Evolutionary conservation across 179 eudicot genomes (phyloP), one percentile per base, ranked within the genome.

Genomic region (Beta lomatogona): DNA sequence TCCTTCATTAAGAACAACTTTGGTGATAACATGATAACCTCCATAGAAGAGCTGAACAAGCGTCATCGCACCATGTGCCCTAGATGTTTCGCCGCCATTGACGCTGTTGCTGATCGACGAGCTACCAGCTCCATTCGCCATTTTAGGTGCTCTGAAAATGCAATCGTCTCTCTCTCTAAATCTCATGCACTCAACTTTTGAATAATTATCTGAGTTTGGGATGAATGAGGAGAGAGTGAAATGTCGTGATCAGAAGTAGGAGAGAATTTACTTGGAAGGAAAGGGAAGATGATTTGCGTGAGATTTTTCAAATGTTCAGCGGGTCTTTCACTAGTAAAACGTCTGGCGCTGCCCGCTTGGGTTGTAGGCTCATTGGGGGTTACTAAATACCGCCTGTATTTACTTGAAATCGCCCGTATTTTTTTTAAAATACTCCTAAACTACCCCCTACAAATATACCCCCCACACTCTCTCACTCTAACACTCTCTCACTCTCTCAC

Each of bases 21-120:
- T 94, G 57, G 97, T 94, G 68, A 92, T 88, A 45, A 94, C 97
- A 81, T 92, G 98, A 82, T 92, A 92, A 1, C 98, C 95, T 21
- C 98, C 98, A 80, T 82, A 68, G 57, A 86, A 82, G 13, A 91
- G 68, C 89, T 90, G 93, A 11, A 94, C 95, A 77, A 87, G 41
- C 65, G 86, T 92, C 92, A 92, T 78, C 9, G 93, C 95, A 8
- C 78, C 83, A 59, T 94, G 95, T 16, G 98, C 98, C 76, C 82
- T 89, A 88, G 86, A 80, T 15, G 71, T 83, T 0, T 92, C 93
- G 28, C 87, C 89, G 28, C 45, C 81, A 63, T 78, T 83, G 41
- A 28, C 67, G 31, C 28, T 25, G 28, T 25, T 25, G 28, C 28
- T 25, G 28, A 6, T 53, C 15, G 6, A 21, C 48, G 55, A 79